A percentile compares a stretch with the other conserved stretches of the same genome.
These are phyloP conservation scores for Tulasnella sp. DNA, from an alignment of 768 basidiomycete species.

Conservation along the genomic window DNA sequence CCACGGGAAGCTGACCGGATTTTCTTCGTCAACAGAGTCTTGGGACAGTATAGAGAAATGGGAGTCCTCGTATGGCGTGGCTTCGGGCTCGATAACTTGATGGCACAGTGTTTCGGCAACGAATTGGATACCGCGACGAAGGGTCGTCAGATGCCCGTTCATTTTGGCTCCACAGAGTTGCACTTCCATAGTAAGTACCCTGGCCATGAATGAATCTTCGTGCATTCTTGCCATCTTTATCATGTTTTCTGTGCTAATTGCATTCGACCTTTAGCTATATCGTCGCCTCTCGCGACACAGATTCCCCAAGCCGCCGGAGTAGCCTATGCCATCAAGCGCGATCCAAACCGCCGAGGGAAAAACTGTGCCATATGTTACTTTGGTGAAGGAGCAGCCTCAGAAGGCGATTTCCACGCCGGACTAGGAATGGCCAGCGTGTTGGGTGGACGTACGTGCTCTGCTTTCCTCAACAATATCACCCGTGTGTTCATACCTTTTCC, in stretches of 20 bases:
- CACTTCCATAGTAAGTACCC: constrained; percentile 66
- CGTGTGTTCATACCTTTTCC: constrained; percentile 52
- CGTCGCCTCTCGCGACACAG: constrained; percentile 87
- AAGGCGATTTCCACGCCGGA: constrained; percentile 94
- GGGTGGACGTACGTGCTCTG: constrained; percentile 29
- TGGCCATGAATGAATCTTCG: not conserved
- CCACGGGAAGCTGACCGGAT: not conserved
- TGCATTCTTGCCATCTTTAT: not conserved
- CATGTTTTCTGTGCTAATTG: not conserved
- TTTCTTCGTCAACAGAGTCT: constrained; percentile 44
- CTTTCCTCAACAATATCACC: constrained; percentile 29
- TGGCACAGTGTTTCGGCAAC: constrained; percentile 91
- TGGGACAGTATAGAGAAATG: constrained; percentile 92
- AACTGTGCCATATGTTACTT: constrained; percentile 85
- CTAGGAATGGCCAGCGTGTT: constrained; percentile 36
- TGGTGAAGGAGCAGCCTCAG: constrained; percentile 85
- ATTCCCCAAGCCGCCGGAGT: constrained; percentile 94
- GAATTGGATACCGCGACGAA: constrained; percentile 70
- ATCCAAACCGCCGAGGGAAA: constrained; percentile 54
- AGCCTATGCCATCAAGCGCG: constrained; percentile 77
- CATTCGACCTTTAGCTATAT: constrained; percentile 46
- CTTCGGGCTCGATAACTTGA: constrained; percentile 66
- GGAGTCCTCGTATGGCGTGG: constrained; percentile 86
- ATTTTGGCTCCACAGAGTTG: constrained; percentile 73
- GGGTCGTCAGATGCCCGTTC: constrained; percentile 91